Evolutionary conservation across 352 stramenopile genomes (phyloP), one percentile per base, ranked within the genome.

Genomic region (Phytophthora litchii): DNA sequence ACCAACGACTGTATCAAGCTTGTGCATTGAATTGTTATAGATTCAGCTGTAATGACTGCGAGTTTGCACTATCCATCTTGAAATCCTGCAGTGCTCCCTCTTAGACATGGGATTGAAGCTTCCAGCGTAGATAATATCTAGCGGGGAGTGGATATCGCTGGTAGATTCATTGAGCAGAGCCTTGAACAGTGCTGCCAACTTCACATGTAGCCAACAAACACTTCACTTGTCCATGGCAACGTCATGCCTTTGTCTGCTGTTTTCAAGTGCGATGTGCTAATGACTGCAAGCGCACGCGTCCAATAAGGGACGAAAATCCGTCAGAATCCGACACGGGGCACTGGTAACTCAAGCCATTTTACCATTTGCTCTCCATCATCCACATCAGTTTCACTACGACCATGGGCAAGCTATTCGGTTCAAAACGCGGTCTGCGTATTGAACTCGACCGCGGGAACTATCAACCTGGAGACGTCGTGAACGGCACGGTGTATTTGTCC

Each of bases 321-420:
- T 25, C 9, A 20, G 21, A n/a, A 52, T 37, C 23, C 16, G 9
- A 34, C 8, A 6, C 14, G 13, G 11, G 13, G 13, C 29, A 47
- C 16, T 12, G 44, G 9, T 11, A 38, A 34, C 3, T 34, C 41
- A 19, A 47, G 20, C 7, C 54, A 70, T 38, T 60, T 65, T 50
- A 27, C 23, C 41, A 56, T 70, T 65, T 63, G 27, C 31, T 12
- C 31, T 17, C 31, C 1, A 38, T 25, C 29, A 16, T 25, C 34
- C 32, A 53, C 34, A 52, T 5, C 13, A 38, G 17, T 13, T 40
- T 20, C 12, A 36, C 40, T 19, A 20, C n/a, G 11, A 51, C 17
- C 3, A 70, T 70, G 60, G 60, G 55, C 2, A 70, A 59, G 42
- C 50, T 72, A 14, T 60, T 72, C 17, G 64, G 59, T 17, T 57